phyloP scores from a whole-genome alignment of 495 filamentous ascomycete genomes.

The Cercophora sp. region DNA sequence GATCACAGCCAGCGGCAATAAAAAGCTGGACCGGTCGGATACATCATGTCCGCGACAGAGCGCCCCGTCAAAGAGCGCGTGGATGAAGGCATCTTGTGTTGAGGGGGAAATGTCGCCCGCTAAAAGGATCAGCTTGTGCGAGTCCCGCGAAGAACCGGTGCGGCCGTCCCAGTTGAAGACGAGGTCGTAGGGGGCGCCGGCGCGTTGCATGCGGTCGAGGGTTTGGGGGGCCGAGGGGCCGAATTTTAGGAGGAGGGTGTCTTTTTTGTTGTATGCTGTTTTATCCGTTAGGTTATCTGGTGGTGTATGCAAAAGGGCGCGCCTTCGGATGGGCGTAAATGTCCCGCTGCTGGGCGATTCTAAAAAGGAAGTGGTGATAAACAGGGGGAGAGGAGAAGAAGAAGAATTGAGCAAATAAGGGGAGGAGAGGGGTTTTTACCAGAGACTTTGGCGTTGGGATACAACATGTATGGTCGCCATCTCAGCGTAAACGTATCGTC shows the following conservation, averaged over 20 bases:
- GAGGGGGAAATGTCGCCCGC: constrained; percentile 44
- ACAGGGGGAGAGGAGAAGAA: not conserved
- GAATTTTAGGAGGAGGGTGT: constrained; percentile 10
- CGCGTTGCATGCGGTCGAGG: constrained; percentile 14
- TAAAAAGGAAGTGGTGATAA: no score
- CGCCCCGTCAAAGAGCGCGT: constrained; percentile 62
- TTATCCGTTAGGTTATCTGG: not conserved
- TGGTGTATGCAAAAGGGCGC: no score
- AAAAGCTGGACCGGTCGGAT: constrained; percentile 52
- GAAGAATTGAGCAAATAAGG: no score
- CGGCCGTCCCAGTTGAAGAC: constrained; percentile 66
- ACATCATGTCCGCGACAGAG: constrained; percentile 75
- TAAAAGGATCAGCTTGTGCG: constrained; percentile 71
- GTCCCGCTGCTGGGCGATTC: no score
- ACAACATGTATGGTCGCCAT: constrained; percentile 77
- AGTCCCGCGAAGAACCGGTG: constrained; percentile 70
- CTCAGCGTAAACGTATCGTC: constrained; percentile 58
- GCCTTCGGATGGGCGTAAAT: no score
- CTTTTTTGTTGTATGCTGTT: constrained; percentile 15
- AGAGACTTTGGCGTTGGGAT: constrained; percentile 51
- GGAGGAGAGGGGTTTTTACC: constrained; percentile 11
- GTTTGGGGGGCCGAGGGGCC: constrained; percentile 15
- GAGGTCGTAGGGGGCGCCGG: constrained; percentile 47
- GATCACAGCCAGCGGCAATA: constrained; percentile 52
- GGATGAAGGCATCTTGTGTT: constrained; percentile 57